Percentiles rank a stretch among this genome's conserved stretches.
Conservation (phyloP, 2,329 filamentous ascomycete genomes). For the Verticillium tricorpus region DNA sequence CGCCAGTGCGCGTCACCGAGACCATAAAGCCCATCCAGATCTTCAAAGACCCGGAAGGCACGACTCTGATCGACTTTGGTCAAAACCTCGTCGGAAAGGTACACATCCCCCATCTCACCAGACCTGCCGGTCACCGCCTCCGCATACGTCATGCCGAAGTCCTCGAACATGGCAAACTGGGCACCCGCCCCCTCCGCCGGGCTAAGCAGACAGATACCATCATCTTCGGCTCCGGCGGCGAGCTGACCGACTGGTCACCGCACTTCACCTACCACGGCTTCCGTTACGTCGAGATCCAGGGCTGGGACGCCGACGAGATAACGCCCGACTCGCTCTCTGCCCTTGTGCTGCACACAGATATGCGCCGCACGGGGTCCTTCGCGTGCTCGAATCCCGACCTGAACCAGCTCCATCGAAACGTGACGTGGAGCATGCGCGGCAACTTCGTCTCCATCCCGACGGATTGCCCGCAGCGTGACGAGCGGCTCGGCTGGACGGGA, state of each 20-base stretch:
- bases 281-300: slow-evolving; percentile 42
- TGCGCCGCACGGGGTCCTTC: not conserved
- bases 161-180: no score
- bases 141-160: no score
- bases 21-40: no score
- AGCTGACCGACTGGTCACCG: slow-evolving; percentile 36
- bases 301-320: slow-evolving; percentile 28
- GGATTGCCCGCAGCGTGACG: not conserved
- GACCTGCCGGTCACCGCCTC: no score
- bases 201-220: no score
- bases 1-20: no score
- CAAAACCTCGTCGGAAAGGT: no score
- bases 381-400: not conserved
- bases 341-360: not conserved
- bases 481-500: not conserved
- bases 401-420: slow-evolving; percentile 32
- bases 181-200: no score
- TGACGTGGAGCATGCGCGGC: slow-evolving; percentile 15
- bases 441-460: slow-evolving; percentile 8
- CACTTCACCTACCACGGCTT: slow-evolving; percentile 49
- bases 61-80: no score
- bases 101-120: no score
- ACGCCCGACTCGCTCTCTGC: slow-evolving; percentile 4
- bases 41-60: no score
- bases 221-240: slow-evolving; percentile 13